Evolutionary conservation across 257 asterid genomes (phyloP).

Genomic region (Fraxinus pennsylvanica): DNA sequence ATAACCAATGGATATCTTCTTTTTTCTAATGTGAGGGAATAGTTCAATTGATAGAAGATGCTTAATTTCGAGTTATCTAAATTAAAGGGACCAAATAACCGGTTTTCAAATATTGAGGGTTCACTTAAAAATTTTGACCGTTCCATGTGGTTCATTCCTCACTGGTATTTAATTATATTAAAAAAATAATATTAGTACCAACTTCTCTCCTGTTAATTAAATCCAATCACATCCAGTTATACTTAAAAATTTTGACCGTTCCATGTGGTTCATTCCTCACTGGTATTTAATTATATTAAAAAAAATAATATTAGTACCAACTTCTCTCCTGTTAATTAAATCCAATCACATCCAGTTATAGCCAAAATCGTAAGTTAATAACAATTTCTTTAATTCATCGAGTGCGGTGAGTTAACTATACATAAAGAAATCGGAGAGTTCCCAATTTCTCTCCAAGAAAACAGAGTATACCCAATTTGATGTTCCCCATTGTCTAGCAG

Average conservation of each 20-base stretch:
- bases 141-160: background rate
- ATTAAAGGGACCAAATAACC: background rate
- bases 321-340: slow-evolving; percentile 5
- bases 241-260: background rate
- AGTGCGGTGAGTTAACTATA: background rate
- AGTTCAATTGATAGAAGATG: background rate
- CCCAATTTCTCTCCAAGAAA: background rate
- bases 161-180: background rate
- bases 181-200: background rate
- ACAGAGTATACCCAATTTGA: background rate
- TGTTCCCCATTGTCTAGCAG: slow-evolving; percentile 17
- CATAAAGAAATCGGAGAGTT: background rate
- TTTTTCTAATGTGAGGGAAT: background rate
- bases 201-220: slow-evolving; percentile 6
- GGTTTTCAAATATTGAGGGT: background rate
- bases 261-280: background rate
- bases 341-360: slow-evolving; percentile 14
- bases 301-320: background rate
- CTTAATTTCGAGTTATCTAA: background rate
- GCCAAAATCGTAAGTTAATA: background rate
- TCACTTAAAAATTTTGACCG: background rate
- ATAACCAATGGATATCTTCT: background rate
- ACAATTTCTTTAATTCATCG: background rate
- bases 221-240: slow-evolving; percentile 13
- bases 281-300: background rate